Percentiles rank a stretch among this genome's conserved stretches.
Evolutionary conservation across 2,329 filamentous ascomycete genomes (phyloP).

Genomic region (Calonectria fujianensis): DNA sequence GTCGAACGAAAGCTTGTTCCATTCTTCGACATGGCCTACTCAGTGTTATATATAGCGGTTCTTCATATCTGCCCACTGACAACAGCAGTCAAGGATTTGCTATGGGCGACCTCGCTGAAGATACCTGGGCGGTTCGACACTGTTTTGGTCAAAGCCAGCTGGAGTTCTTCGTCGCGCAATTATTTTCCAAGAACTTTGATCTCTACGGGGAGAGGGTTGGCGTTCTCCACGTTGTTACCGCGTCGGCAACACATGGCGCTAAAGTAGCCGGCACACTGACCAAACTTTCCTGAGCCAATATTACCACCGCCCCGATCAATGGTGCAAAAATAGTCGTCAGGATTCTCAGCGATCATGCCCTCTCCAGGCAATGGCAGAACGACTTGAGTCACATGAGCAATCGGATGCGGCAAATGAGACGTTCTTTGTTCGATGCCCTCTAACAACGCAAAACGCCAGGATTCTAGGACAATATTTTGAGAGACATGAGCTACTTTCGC

Average conservation of each 20-base stretch:
- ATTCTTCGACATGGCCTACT: slow-evolving; percentile 62
- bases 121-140: slow-evolving; percentile 60
- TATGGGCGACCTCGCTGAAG: slow-evolving; percentile 57
- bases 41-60: not conserved
- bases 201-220: slow-evolving; percentile 62
- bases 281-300: not conserved
- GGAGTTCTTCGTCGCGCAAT: slow-evolving; percentile 58
- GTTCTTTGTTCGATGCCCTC: not conserved
- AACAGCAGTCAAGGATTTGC: slow-evolving; percentile 60
- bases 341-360: not conserved
- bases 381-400: slow-evolving; percentile 5
- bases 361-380: not conserved
- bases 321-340: not conserved
- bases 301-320: not conserved
- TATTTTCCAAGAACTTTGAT: slow-evolving; percentile 62
- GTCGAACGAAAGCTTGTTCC: slow-evolving; percentile 56
- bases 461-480: not conserved
- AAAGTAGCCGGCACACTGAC: not conserved
- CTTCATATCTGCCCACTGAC: not conserved
- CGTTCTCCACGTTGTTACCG: slow-evolving; percentile 45
- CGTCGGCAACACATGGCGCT: not conserved
- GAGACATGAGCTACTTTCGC: not conserved
- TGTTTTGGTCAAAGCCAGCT: slow-evolving; percentile 41
- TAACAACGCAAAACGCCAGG: not conserved
- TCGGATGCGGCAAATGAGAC: not conserved